These are phyloP conservation scores for Trametes versicolor DNA, from an alignment of 1,284 basidiomycete species.

Conservation along the genomic window DNA sequence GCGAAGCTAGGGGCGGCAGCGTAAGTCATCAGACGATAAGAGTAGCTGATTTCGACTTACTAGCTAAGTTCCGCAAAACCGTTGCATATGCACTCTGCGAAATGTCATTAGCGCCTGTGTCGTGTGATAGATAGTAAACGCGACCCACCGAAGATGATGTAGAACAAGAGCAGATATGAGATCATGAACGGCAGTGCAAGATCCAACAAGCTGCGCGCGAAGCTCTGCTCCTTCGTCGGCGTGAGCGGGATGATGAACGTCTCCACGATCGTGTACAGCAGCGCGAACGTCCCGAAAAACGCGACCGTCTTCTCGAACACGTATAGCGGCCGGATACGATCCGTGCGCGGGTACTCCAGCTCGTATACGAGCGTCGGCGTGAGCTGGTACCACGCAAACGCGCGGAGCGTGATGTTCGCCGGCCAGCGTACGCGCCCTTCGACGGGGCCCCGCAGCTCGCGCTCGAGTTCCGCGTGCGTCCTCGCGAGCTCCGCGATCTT, in stretches of 20 bases:
- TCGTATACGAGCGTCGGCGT: constrained; percentile 97
- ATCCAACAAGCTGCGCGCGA: constrained; percentile 83
- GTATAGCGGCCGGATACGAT: constrained; percentile 91
- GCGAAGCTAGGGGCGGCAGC: constrained; percentile 71
- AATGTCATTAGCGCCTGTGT: constrained; percentile 18
- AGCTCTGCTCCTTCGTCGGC: constrained; percentile 77
- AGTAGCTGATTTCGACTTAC: constrained; percentile 53
- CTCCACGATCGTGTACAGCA: constrained; percentile 93
- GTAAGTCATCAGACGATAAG: background rate
- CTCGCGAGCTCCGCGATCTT: constrained; percentile 77
- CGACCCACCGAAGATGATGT: constrained; percentile 77
- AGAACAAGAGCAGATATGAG: constrained; percentile 83
- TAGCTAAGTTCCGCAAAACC: constrained; percentile 93
- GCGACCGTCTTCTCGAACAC: constrained; percentile 96
- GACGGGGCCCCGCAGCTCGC: constrained; percentile 81
- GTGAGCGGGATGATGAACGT: constrained; percentile 91
- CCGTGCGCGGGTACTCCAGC: constrained; percentile 93
- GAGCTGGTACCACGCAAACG: constrained; percentile 90
- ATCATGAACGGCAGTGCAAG: constrained; percentile 95
- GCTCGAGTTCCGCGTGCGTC: constrained; percentile 81
- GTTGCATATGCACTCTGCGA: constrained; percentile 92
- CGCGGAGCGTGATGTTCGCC: constrained; percentile 83
- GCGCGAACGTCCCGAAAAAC: constrained; percentile 94
- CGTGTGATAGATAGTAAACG: constrained; percentile 7
- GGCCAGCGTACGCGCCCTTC: constrained; percentile 81